Evolutionary conservation across 257 asterid genomes (phyloP), one percentile per base, ranked within the genome.

Genomic region (Penstemon davidsonii): DNA sequence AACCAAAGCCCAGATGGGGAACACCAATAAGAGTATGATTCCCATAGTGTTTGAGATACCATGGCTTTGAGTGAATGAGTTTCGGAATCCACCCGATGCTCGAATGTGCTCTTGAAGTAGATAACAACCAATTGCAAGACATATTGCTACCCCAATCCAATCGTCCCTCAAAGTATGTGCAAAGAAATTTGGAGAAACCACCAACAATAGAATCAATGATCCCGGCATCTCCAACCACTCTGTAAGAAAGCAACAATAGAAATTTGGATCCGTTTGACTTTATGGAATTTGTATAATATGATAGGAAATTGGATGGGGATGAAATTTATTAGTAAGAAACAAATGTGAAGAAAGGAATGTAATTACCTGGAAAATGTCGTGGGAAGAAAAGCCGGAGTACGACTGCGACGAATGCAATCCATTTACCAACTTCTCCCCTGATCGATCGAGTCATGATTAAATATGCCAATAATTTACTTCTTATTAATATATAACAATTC

Each of bases 161-260:
- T 80, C 78, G 64, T 73, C 87, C 74, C 88, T 79, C 40, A 87
- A 15, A 0, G 82, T 71, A 12, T 82, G 76, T 0, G 95, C 92
- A 59, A 91, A 91, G 63, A 91, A 75, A 70, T 76, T 67, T 4
- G 99, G 97, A 6, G 99, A 75, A 67, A 94, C 99, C 63, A 88
- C 97, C 71, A 91, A 76, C 69, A 94, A 69, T 11, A 94, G 95
- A 65, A 94, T 84, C 83, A 94, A 50, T 4, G 99, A 86, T 62
- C 96, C 96, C 8, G 97, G 96, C 95, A 94, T 86, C 85, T 94
- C 99, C 74, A 91, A 70, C 91, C 97, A 87, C 3, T 88, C 99
- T 83, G 76, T 43, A 72, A 11, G 41, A 36, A 45, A 60, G 41
- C 18, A 67, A 66, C 37, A 55, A 4, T 42, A n/a, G n/a, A n/a